Conservation (phyloP, 768 basidiomycete genomes). For the Russula olivacea region DNA sequence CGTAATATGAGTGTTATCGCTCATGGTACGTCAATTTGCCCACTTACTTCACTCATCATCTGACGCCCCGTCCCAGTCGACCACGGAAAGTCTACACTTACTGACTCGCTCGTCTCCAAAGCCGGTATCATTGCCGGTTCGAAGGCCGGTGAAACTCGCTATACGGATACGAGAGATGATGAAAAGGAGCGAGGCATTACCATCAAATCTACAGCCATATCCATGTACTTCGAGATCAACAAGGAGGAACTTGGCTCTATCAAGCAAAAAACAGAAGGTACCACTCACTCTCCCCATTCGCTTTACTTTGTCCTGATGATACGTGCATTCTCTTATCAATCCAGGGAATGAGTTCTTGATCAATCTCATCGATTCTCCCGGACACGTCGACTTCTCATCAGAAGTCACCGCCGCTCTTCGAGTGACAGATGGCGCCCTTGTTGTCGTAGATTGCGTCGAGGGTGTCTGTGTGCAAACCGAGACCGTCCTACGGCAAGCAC, state of each 20-base stretch:
- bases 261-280: conserved; percentile 92
- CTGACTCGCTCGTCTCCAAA: conserved; percentile 98
- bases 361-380: conserved; percentile 99
- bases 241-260: conserved; percentile 83
- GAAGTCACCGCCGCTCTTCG: conserved; percentile 99
- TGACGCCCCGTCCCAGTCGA: conserved; percentile 57
- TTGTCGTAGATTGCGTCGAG: conserved; percentile 99
- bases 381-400: conserved; percentile 99
- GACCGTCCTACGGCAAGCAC: conserved; percentile 95
- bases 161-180: conserved; percentile 94
- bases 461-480: conserved; percentile 99
- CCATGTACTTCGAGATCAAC: conserved; percentile 96
- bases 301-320: conserved; percentile 14
- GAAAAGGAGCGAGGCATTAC: conserved; percentile 99
- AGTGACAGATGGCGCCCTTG: conserved; percentile 98
- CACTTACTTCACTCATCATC: conserved; percentile 25
- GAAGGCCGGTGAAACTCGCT: conserved; percentile 95
- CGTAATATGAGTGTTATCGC: conserved; percentile 95
- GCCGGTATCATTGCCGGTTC: conserved; percentile 96
- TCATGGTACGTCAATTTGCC: conserved; percentile 54
- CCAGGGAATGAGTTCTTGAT: conserved; percentile 94
- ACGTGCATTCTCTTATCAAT: conserved; percentile 9
- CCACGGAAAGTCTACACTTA: conserved; percentile 99
- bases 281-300: conserved; percentile 27
- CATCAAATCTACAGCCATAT: conserved; percentile 99